Evolutionary conservation across 345 rosid species (phyloP), one percentile per base, ranked within the genome.

Genomic region (Linum trigynum): DNA sequence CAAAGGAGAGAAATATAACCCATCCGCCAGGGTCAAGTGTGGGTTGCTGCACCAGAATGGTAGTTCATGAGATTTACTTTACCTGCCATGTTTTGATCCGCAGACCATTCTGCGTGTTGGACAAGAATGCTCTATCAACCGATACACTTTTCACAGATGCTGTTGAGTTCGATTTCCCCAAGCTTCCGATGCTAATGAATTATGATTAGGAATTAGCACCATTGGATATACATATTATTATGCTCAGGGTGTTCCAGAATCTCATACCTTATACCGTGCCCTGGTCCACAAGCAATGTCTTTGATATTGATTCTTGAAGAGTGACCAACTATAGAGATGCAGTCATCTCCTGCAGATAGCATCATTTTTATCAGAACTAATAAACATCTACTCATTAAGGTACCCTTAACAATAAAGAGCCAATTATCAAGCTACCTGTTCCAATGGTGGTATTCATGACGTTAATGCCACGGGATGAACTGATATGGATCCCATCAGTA

Each of bases 41-140:
- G 59, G 63, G 7, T 37, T 42, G 67, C 43, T 50, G 38, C 9
- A 50, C 41, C 4, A 15, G 43, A 71, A 66, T 35, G 16, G 38
- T 48, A 43, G 9, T 14, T 36, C 3, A 15, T 23, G 32, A 23
- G 32, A 23, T 23, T 23, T 23, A 23, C 32, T 39, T 48, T 68
- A 88, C 98, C 98, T 90, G 96, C 98, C 98, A 90, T 62, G 97
- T 90, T 80, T 90, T 92, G 76, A 92, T 90, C 63, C 98, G 90
- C 61, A 84, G 79, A 55, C 97, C 98, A 72, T 90, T 90, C 8
- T 78, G 72, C 8, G 97, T 86, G 79, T 84, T 76, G 69, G 83
- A 86, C 38, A 90, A 71, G 57, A 76, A 75, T 7, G 86, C 97
- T 66, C 84, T 77, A 64, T 86, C 83, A 57, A 90, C 85, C 32